Base-by-base conservation (phyloP, 345 rosid species). In the Brassica incana region DNA sequence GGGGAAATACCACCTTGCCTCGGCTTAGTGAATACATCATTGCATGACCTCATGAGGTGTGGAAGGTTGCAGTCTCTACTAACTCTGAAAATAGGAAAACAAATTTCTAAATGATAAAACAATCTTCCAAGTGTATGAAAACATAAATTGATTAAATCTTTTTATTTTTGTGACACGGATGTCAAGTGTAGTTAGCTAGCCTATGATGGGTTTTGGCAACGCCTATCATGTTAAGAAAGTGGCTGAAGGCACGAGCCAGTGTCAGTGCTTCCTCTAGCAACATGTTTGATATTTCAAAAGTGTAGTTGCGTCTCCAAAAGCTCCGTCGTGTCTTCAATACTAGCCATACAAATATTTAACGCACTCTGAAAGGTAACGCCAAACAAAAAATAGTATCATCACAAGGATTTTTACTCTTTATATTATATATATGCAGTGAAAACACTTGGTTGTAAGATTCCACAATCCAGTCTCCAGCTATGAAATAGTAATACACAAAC, bases 161-260 rank as follows among this genome's bases (percentile, higher is more conserved):
- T 74, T 12, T 8, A 20, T 20, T 20, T 20, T 20, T 20, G 23
- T 20, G 23, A 20, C 23, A 20, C 23, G 23, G 23, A 20, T 20
- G 25, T 59, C 73, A 67, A 30, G 29, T n/a, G 27, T 33, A 20
- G 60, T 54, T 27, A 27, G 30, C 30, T 66, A 69, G 90, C 98
- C 98, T 85, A 80, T 90, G 98, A 84, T 94, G 95, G 11, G 97
- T 94, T 84, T 94, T 96, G 2, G 98, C 96, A 74, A 92, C 88
- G 16, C 96, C 93, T 94, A 90, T 92, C 85, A 94, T 74, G 83
- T 88, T 94, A 59, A 94, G 98, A 80, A 87, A 89, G 84, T 94
- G 98, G 76, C 94, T 89, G 79, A 85, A 92, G 8, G 96, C 90
- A 61, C 98, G 97, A 78, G 96, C 97, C 29, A 90, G 82, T 8